These are phyloP conservation scores for Baeospora myosura DNA, from an alignment of 1,284 basidiomycete species.

Conservation along the genomic window DNA sequence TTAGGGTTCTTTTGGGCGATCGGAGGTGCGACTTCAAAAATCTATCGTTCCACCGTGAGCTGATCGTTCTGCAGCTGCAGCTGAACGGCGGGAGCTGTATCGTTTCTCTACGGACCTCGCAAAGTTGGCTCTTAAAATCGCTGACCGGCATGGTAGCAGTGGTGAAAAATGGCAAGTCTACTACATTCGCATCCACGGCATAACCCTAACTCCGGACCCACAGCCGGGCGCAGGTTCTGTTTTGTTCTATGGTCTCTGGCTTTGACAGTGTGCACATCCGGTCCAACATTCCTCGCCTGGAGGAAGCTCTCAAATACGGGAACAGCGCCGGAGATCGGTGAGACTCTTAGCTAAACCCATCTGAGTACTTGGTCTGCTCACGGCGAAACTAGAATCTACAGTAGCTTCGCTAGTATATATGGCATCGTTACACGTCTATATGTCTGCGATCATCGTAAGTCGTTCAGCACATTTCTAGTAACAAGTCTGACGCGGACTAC, in stretches of 20 bases:
- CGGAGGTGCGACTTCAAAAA: slow-evolving; percentile 33
- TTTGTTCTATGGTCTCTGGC: slow-evolving; percentile 55
- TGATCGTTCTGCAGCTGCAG: slow-evolving; percentile 33
- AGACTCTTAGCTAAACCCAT: slow-evolving; percentile 9
- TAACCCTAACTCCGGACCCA: slow-evolving; percentile 8
- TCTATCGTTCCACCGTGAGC: not conserved
- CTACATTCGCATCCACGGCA: slow-evolving; percentile 1
- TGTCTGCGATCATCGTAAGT: slow-evolving; percentile 57
- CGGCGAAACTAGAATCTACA: slow-evolving; percentile 40
- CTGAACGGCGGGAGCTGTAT: slow-evolving; percentile 53
- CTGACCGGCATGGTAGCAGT: slow-evolving; percentile 52
- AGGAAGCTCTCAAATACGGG: slow-evolving; percentile 57
- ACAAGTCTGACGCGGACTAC: slow-evolving; percentile 1
- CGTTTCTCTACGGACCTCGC: slow-evolving; percentile 60
- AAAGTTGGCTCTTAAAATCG: slow-evolving; percentile 57
- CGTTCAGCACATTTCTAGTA: slow-evolving; percentile 1
- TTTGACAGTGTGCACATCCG: slow-evolving; percentile 61
- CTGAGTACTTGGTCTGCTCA: not conserved
- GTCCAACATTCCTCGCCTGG: slow-evolving; percentile 51
- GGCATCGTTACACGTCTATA: slow-evolving; percentile 46
- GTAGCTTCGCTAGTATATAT: slow-evolving; percentile 51
- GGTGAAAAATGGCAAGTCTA: slow-evolving; percentile 63
- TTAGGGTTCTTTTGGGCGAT: slow-evolving; percentile 68
- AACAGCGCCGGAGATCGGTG: slow-evolving; percentile 62
- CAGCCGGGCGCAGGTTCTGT: slow-evolving; percentile 56